Percentiles rank a stretch among this genome's conserved stretches.
phyloP scores from a whole-genome alignment of 1,139 yeast genomes.

The Taphrina populina region DNA sequence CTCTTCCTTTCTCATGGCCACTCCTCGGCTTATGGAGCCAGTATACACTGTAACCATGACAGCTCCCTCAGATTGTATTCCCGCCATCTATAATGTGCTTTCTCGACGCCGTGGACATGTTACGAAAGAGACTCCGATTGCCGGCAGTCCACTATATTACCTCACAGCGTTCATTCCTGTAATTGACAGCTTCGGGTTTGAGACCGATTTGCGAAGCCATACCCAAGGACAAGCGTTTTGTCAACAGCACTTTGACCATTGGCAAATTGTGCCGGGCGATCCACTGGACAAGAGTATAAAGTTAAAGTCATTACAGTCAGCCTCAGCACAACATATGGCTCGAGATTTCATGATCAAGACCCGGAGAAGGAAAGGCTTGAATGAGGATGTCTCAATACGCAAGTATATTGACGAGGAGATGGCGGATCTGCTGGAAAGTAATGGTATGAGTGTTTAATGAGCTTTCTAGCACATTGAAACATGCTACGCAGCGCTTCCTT shows the following conservation, averaged over 20 bases:
- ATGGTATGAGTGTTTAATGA: constrained; percentile 7
- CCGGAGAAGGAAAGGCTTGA: constrained; percentile 73
- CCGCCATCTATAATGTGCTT: constrained; percentile 55
- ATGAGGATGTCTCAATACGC: constrained; percentile 69
- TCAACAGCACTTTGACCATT: constrained; percentile 61
- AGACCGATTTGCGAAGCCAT: constrained; percentile 74
- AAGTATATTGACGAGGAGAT: constrained; percentile 53
- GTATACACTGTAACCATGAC: constrained; percentile 62
- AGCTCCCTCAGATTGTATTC: constrained; percentile 54
- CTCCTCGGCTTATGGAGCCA: constrained; percentile 83
- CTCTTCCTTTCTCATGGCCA: constrained; percentile 72
- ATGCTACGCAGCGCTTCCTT: too few relatives aligned
- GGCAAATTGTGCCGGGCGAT: constrained; percentile 86
- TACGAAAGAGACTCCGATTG: constrained; percentile 55
- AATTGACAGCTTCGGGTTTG: constrained; percentile 85
- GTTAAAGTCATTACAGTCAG: constrained; percentile 73
- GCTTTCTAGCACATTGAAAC: neutral
- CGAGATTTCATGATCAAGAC: constrained; percentile 89
- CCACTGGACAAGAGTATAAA: constrained; percentile 68
- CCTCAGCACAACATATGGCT: constrained; percentile 66
- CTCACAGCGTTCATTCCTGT: constrained; percentile 74
- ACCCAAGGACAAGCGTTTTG: constrained; percentile 79
- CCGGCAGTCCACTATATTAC: constrained; percentile 69
- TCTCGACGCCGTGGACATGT: constrained; percentile 68
- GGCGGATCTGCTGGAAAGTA: constrained; percentile 26